A percentile compares a stretch with the other conserved stretches of the same genome.
Conservation (phyloP, 139 green algal species). For the Chlamydomonas asymmetrica region DNA sequence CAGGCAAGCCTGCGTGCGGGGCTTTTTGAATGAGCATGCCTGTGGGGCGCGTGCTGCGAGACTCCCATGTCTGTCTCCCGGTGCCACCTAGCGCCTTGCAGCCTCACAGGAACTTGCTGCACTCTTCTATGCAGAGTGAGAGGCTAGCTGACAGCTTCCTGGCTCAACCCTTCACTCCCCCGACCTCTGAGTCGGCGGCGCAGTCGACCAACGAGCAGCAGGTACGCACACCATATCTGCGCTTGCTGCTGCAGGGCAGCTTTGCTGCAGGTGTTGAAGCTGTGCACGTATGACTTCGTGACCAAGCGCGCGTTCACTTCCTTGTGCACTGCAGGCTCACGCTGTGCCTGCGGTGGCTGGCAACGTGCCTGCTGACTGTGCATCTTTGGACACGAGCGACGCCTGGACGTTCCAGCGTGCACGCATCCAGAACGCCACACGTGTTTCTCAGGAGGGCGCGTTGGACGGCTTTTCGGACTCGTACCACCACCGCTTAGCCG, state of each 20-base stretch:
- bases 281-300: too few species aligned
- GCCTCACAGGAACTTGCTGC: neutral
- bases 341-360: neutral
- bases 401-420: neutral
- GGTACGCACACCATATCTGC: neutral
- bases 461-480: constrained; percentile 29
- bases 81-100: too few species aligned
- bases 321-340: neutral
- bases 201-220: neutral
- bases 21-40: neutral
- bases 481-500: too few species aligned
- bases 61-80: too few species aligned
- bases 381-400: neutral
- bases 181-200: too few species aligned
- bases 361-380: neutral
- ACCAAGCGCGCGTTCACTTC: neutral
- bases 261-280: neutral
- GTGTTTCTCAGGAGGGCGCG: constrained; percentile 15
- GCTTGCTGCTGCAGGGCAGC: neutral
- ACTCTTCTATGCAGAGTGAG: constrained; percentile 6
- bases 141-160: constrained; percentile 14
- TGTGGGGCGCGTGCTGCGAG: too few species aligned
- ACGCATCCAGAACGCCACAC: constrained; percentile 1
- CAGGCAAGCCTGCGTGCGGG: neutral
- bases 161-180: constrained; percentile 12